These are phyloP conservation scores for Anacardium occidentale DNA, from an alignment of 345 rosid species.

Conservation along the genomic window DNA sequence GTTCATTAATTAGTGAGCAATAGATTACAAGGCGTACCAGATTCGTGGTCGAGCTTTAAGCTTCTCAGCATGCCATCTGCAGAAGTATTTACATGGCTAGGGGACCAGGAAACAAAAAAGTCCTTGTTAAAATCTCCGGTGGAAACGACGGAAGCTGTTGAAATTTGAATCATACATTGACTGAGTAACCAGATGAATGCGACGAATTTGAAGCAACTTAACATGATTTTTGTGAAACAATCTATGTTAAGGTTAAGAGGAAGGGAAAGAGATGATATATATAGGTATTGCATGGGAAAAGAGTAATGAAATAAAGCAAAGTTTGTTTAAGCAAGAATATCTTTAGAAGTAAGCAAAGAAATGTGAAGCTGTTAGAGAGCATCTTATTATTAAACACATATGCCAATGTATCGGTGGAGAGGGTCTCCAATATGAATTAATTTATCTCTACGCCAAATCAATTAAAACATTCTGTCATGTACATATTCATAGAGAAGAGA, in stretches of 20 bases:
- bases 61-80: conserved; percentile 60
- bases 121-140: conserved; percentile 62
- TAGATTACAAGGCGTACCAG: conserved; percentile 42
- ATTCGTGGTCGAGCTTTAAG: conserved; percentile 70
- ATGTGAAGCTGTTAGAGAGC: conserved; percentile 13
- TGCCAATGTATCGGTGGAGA: too few relatives aligned
- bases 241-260: conserved; percentile 10
- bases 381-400: neutral
- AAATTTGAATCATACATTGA: conserved; percentile 30
- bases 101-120: conserved; percentile 75
- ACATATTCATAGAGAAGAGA: too few relatives aligned
- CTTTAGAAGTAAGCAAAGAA: conserved; percentile 45
- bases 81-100: conserved; percentile 67
- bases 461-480: too few relatives aligned
- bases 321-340: conserved; percentile 34
- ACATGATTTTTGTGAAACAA: conserved; percentile 24
- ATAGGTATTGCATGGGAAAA: conserved; percentile 30
- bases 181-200: conserved; percentile 23
- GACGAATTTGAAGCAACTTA: conserved; percentile 9
- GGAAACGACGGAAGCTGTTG: conserved; percentile 56
- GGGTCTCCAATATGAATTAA: too few relatives aligned
- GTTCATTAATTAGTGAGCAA: neutral
- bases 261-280: conserved; percentile 10
- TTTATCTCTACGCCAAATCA: too few relatives aligned
- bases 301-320: neutral